Base-by-base conservation (phyloP, 129 eudicot species). In the Artemisia annua region DNA sequence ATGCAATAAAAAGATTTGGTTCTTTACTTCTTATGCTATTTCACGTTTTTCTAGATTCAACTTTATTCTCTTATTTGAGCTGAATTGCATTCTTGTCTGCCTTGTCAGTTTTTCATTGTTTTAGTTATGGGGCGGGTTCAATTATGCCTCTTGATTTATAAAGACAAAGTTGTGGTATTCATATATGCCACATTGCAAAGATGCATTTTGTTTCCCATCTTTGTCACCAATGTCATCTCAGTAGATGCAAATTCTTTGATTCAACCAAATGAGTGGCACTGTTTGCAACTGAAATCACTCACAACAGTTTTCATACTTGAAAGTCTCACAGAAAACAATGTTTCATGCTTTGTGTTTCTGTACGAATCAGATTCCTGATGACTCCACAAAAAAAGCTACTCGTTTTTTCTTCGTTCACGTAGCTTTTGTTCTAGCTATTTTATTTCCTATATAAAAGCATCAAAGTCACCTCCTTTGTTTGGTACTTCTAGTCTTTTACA, bases 361-460 rank as follows among this genome's bases (percentile, higher is more conserved):
- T 24, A 48, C 20, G 46, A 67, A 67, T 67, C 58, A 67, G 26
- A 49, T 49, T 67, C 72, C n/a, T 32, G 44, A 4, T 49, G 58
- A 4, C 22, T 18, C 59, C 58, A 67, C 46, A 22, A 48, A 48
- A 66, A 17, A 46, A 46, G 18, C 62, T 55, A 66, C 71, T 7
- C 16, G n/a, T 14, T 19, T 14, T 63, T 32, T 14, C 67, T 63
- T 28, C 51, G 4, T 28, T 5, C 39, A 30, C 39, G 7, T 3
- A 30, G 7, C 67, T 63, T 46, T 19, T 11, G 70, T 1, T 19
- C 16, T 0, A 3, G 18, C 17, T 32, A 13, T 66, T 66, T 12
- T 19, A 48, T 3, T 57, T 67, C 72, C 60, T 67, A 67, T 67
- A 67, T 67, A 67, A 67, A 67, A 18, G n/a, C 72, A 67, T 24